Conservation (phyloP, 2,329 filamentous ascomycete species). For the Bimuria novae-zelandiae region DNA sequence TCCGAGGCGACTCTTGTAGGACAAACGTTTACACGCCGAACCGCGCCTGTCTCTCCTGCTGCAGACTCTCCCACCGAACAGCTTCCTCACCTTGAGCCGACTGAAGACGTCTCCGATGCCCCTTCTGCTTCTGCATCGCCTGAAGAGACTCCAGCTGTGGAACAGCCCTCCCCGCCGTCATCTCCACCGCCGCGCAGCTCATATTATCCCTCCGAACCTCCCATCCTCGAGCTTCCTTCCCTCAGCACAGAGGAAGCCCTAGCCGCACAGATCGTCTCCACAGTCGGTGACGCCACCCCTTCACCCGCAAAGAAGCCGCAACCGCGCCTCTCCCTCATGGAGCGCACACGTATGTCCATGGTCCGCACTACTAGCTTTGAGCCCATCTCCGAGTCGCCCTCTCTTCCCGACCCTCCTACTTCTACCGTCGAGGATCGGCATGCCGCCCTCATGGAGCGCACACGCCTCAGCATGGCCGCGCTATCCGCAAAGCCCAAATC, state of each 20-base stretch:
- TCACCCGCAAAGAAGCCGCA: conserved; percentile 47
- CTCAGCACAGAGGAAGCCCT: conserved; percentile 35
- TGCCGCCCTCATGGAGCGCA: conserved; percentile 69
- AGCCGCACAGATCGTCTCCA: conserved; percentile 47
- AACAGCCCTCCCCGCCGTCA: conserved; percentile 4
- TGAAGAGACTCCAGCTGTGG: background rate
- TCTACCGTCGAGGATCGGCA: conserved; percentile 27
- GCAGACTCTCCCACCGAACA: conserved; percentile 8
- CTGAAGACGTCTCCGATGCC: conserved; percentile 17
- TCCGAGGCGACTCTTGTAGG: conserved; percentile 36
- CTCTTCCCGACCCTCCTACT: conserved; percentile 19
- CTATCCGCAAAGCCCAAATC: conserved; percentile 48
- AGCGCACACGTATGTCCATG: conserved; percentile 55
- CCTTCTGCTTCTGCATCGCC: conserved; percentile 7
- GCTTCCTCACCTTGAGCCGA: conserved; percentile 2
- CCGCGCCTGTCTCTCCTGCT: conserved; percentile 9
- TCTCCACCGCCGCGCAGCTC: conserved; percentile 21
- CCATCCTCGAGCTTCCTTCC: conserved; percentile 20
- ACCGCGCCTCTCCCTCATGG: conserved; percentile 49
- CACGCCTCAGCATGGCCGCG: conserved; percentile 77
- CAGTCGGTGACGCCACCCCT: conserved; percentile 46
- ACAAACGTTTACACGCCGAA: conserved; percentile 22
- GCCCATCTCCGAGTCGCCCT: conserved; percentile 29
- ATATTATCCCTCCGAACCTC: conserved; percentile 25
- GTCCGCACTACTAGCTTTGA: conserved; percentile 37